Conservation (phyloP, 192 early-diverging fungal genomes). For the Phycomyces nitens region DNA sequence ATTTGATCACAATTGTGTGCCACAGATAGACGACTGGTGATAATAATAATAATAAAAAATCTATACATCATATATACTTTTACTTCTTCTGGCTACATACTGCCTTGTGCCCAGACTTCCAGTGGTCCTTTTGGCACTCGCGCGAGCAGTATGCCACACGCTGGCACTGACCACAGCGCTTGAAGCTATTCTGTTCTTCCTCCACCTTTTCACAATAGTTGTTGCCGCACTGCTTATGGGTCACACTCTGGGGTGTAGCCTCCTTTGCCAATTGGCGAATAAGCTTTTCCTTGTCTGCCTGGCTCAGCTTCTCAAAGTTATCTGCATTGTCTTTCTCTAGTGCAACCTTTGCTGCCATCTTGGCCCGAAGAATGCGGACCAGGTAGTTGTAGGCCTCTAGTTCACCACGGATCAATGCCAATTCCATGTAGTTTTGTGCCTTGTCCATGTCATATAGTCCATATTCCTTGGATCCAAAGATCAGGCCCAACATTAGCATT, state of each 20-base stretch:
- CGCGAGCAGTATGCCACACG: conserved; percentile 49
- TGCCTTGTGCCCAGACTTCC: conserved; percentile 47
- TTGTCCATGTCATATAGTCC: conserved; percentile 49
- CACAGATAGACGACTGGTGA: no score
- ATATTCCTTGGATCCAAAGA: conserved; percentile 48
- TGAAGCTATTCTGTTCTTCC: conserved; percentile 38
- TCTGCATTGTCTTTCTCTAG: conserved; percentile 33
- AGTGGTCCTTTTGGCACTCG: conserved; percentile 48
- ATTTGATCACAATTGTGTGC: conserved; percentile 2
- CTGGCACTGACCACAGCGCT: conserved; percentile 46
- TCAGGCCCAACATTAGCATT: conserved; percentile 47
- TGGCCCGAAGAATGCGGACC: conserved; percentile 39
- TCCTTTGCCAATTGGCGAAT: conserved; percentile 30
- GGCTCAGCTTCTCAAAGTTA: conserved; percentile 32
- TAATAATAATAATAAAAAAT: no score
- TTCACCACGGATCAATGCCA: conserved; percentile 47
- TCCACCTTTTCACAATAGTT: conserved; percentile 42
- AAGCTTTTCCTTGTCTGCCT: conserved; percentile 25
- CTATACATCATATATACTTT: not conserved
- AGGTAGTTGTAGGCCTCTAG: conserved; percentile 44
- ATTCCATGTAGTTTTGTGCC: conserved; percentile 47
- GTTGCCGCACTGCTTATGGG: conserved; percentile 32
- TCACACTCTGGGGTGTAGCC: conserved; percentile 27
- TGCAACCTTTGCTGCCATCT: conserved; percentile 37
- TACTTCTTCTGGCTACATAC: conserved; percentile 19